Base-by-base conservation (phyloP, 106 monocot species). In the Apostasia ramifera region DNA sequence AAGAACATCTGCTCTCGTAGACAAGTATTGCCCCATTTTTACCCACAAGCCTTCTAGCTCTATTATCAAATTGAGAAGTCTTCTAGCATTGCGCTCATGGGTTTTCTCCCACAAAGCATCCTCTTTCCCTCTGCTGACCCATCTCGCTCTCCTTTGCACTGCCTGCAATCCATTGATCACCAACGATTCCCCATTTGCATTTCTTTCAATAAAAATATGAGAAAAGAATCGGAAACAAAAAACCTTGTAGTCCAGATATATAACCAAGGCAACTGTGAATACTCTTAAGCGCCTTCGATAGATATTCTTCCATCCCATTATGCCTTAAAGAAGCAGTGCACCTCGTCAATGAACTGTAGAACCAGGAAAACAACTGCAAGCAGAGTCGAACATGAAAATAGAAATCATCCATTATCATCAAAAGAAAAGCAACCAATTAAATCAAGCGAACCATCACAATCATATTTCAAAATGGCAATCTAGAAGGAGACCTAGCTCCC, bases 21-120 rank as follows among this genome's bases (percentile, higher is more conserved):
- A 98, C 62, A 98, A 72, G 74, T 98, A 98, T 42, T 98, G 98
- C 5, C 98, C 98, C 57, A 98, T 79, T 57, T 98, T 98, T 44
- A 98, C 98, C 98, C 98, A 98, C 65, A 98, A 74, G 42, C 98
- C 98, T 78, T 98, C 87, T 72, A 98, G 72, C 81, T 89, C 87
- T 58, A 98, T 85, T 63, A 98, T 98, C 65, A 90, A 61, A 73
- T 83, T 90, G 59, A 98, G 84, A 59, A 93, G 70, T 57, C 98
- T 80, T 53, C 47, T 90, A 26, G 98, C 98, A 79, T 98, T 98
- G 48, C 93, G 61, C 71, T 83, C 79, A 54, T 98, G 98, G 8
- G 93, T 80, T 77, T 67, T 89, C 44, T 79, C 81, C 98, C 98
- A 98, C 65, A 93, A 59, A 50, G 46, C 66, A 62, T 83, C 72